Evolutionary conservation across 106 monocot species (phyloP).

Genomic region (Posidonia australis): DNA sequence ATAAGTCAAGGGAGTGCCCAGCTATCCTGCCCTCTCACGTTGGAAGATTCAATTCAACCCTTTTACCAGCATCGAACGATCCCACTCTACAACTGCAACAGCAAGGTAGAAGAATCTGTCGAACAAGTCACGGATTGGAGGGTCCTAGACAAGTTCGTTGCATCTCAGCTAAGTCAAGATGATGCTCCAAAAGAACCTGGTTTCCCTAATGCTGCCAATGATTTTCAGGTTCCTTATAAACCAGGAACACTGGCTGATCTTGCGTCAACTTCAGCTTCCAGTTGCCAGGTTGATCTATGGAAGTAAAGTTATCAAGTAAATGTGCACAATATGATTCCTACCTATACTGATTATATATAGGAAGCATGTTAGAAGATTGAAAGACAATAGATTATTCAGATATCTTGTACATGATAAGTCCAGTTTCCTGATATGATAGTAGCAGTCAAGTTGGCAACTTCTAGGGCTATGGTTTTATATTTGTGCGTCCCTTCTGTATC

Average conservation of each 20-base stretch:
- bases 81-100: not conserved
- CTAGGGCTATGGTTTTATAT: no score
- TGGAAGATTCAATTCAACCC: not conserved
- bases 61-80: no score
- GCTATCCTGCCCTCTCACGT: not conserved
- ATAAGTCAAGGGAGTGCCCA: not conserved
- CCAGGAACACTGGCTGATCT: not conserved
- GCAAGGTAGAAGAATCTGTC: not conserved
- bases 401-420: no score
- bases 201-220: conserved; percentile 4
- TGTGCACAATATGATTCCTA: not conserved
- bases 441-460: no score
- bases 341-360: no score
- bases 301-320: not conserved
- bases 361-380: no score
- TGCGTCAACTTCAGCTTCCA: conserved; percentile 8
- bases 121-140: conserved; percentile 48
- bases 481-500: no score
- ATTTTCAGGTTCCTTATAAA: conserved; percentile 23
- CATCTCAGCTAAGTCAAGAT: conserved; percentile 43
- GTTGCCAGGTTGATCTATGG: conserved; percentile 4
- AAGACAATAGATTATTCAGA: no score
- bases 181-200: conserved; percentile 18
- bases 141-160: conserved; percentile 47
- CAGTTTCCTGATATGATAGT: no score